Base-by-base conservation (phyloP, 2,329 filamentous ascomycete species). In the Penicillium palitans region DNA sequence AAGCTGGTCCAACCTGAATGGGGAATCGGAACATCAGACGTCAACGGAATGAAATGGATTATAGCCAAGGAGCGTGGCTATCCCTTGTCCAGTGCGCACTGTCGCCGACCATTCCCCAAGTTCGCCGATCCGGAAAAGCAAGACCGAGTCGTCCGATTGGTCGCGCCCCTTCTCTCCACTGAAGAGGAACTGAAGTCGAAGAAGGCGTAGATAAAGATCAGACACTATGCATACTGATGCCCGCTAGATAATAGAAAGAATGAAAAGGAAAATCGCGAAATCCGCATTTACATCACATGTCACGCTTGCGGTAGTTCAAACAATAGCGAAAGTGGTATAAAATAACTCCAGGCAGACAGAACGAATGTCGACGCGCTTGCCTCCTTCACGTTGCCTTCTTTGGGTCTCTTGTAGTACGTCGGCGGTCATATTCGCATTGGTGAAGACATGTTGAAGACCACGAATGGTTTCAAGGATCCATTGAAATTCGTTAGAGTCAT, bases 21-120 rank as follows among this genome's bases (percentile, higher is more conserved):
- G 78, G 83, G 81, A 1, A 83, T 86, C 53, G 81, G 73, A 29
- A 84, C 83, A 68, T 80, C 81, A 4, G 83, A 82, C n/a, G 84
- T 86, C 68, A 85, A 84, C 64, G 83, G 84, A 10, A 85, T 81
- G 8, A 86, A 86, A 69, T 85, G 81, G 78, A 78, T 84, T n/a
- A 82, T 85, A 37, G 81, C 79, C 39, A 80, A 84, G 66, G 69
- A 81, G 27, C 73, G 74, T 19, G 82, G 81, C n/a, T 86, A 86
- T 64, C 78, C 81, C 1, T 68, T 78, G 33, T 72, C 74, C 17
- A 83, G 78, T 66, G 76, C 76, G 52, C 79, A 84, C 66, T 85
- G 81, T 68, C 74, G 84, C 46, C 72, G 80, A 51, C 83, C 83
- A 17, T 85, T 84, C 61, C 83, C 83, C 0, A 71, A 75, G 61